Percentiles rank a stretch among this genome's conserved stretches.
Evolutionary conservation across 2,329 filamentous ascomycete species (phyloP).

Genomic region (Paecilomyces variotii): DNA sequence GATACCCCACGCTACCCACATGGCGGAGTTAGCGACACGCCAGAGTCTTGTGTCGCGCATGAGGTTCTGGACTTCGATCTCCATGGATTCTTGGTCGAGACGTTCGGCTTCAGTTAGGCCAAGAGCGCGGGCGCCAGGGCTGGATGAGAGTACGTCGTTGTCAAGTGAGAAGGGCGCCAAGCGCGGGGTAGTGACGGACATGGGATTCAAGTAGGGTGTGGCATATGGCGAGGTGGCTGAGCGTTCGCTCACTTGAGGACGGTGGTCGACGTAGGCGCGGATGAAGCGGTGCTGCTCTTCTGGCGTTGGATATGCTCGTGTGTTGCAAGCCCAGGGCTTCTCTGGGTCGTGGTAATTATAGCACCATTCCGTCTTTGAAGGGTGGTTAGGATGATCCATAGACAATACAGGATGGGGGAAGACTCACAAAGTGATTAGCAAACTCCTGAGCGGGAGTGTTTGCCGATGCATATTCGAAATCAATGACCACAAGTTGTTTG

Average conservation of each 20-base stretch:
- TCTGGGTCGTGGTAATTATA: conserved; percentile 86
- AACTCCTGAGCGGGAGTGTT: conserved; percentile 85
- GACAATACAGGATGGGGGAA: background rate
- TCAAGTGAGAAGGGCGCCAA: conserved; percentile 67
- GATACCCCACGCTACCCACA: conserved; percentile 95
- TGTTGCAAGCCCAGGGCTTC: conserved; percentile 59
- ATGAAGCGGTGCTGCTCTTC: conserved; percentile 83
- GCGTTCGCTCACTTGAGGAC: conserved; percentile 43
- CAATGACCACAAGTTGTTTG: conserved; percentile 93
- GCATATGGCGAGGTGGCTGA: conserved; percentile 16
- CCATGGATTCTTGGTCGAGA: conserved; percentile 54
- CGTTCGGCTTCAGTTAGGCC: conserved; percentile 50
- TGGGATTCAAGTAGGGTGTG: conserved; percentile 43
- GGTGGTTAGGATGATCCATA: conserved; percentile 1
- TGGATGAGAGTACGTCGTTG: conserved; percentile 52
- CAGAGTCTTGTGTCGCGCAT: conserved; percentile 74
- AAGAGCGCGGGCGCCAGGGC: conserved; percentile 41
- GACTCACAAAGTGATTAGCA: conserved; percentile 81
- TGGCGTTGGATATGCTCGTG: conserved; percentile 61
- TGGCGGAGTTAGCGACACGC: conserved; percentile 77
- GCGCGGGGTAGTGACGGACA: conserved; percentile 40
- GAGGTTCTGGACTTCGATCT: conserved; percentile 61
- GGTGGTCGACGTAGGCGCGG: conserved; percentile 76
- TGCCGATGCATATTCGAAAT: conserved; percentile 93
- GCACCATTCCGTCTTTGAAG: conserved; percentile 70